Evolutionary conservation across 2,329 filamentous ascomycete species (phyloP).

Genomic region (Aspergillus sp.): DNA sequence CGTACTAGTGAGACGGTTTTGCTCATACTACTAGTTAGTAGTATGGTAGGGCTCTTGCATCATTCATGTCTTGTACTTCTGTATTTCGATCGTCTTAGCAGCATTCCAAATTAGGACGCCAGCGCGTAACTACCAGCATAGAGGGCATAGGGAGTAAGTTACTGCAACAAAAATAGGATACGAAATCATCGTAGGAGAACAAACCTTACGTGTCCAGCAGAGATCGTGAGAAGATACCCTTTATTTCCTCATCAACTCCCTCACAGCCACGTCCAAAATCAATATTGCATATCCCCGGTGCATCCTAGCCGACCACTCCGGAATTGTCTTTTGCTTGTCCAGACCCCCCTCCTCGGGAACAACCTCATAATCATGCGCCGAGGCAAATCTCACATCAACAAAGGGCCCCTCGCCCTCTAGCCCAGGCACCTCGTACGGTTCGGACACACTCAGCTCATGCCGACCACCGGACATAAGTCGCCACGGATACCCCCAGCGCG

Average conservation of each 20-base stretch:
- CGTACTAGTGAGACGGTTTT: too few species aligned
- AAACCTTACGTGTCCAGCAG: too few species aligned
- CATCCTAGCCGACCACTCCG: slow-evolving; percentile 27
- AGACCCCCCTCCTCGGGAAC: slow-evolving; percentile 24
- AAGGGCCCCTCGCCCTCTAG: slow-evolving; percentile 8
- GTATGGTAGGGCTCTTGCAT: too few species aligned
- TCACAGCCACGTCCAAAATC: slow-evolving; percentile 30
- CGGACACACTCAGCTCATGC: slow-evolving; percentile 33
- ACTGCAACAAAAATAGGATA: too few species aligned
- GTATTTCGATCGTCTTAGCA: too few species aligned
- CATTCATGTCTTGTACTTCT: too few species aligned
- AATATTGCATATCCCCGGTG: slow-evolving; percentile 34
- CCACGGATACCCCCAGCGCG: slow-evolving; percentile 36
- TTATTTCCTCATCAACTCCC: slow-evolving; percentile 18
- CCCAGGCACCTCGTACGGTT: slow-evolving; percentile 24
- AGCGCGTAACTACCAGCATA: too few species aligned
- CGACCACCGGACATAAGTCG: slow-evolving; percentile 32
- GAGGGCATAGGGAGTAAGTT: too few species aligned
- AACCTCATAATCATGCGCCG: slow-evolving; percentile 35
- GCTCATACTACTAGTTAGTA: too few species aligned
- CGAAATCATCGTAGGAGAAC: too few species aligned
- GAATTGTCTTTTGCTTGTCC: slow-evolving; percentile 30
- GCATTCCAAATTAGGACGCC: too few species aligned
- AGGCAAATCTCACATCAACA: slow-evolving; percentile 34
- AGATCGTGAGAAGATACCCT: too few species aligned